A percentile compares a stretch with the other conserved stretches of the same genome.
Conservation (phyloP, 2,329 filamentous ascomycete species). For the Curvularia sp. region DNA sequence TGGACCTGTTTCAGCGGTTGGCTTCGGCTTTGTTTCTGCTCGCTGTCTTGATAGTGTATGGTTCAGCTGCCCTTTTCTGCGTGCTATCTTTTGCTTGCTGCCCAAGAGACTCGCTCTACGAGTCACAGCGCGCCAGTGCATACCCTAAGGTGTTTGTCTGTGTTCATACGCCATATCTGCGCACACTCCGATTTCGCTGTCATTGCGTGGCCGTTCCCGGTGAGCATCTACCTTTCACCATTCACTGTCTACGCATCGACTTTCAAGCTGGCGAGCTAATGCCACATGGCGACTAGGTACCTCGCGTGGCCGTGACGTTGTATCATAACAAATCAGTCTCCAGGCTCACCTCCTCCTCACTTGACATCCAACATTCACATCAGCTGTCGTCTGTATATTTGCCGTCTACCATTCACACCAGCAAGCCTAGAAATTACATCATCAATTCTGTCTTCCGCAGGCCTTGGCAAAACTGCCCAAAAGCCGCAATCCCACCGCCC, state of each 20-base stretch:
- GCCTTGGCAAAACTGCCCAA: slow-evolving; percentile 9
- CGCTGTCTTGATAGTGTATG: slow-evolving; percentile 24
- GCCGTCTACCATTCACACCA: slow-evolving; percentile 6
- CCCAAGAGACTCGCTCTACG: slow-evolving; percentile 29
- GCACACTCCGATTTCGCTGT: slow-evolving; percentile 20
- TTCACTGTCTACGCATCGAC: slow-evolving; percentile 16
- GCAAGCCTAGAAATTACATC: slow-evolving; percentile 11
- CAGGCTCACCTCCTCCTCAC: slow-evolving; percentile 19
- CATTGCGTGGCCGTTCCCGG: slow-evolving; percentile 39
- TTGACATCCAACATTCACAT: slow-evolving; percentile 24
- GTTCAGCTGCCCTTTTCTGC: slow-evolving; percentile 15
- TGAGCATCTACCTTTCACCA: slow-evolving; percentile 12
- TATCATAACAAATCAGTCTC: slow-evolving; percentile 32
- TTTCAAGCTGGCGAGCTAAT: slow-evolving; percentile 30
- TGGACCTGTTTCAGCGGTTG: slow-evolving; percentile 15
- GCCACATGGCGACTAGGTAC: slow-evolving; percentile 23
- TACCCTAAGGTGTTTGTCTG: slow-evolving; percentile 43
- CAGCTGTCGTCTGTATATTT: not conserved
- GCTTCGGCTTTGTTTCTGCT: slow-evolving; percentile 30
- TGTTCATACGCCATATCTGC: slow-evolving; percentile 30
- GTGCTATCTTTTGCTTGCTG: slow-evolving; percentile 21
- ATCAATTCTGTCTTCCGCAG: slow-evolving; percentile 11
- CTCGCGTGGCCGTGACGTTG: slow-evolving; percentile 20
- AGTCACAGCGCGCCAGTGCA: slow-evolving; percentile 25
- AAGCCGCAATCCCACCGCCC: slow-evolving; percentile 29